Evolutionary conservation across 352 stramenopile species (phyloP).

Genomic region (Phytophthora pluvialis): DNA sequence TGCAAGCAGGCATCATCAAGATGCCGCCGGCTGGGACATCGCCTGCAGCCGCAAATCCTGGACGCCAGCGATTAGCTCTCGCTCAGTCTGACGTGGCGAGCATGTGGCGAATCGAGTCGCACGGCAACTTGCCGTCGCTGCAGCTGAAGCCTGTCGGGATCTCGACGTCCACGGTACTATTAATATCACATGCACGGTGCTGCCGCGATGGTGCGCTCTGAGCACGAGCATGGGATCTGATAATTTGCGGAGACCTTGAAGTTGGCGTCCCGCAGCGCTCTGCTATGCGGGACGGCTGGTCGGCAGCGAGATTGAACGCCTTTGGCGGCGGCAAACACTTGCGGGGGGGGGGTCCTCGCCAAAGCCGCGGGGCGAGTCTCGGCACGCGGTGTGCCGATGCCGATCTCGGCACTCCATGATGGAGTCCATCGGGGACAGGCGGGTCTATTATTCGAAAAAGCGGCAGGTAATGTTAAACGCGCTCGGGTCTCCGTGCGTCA

Average conservation of each 20-base stretch:
- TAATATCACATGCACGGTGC: conserved; percentile 19
- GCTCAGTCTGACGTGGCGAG: conserved; percentile 9
- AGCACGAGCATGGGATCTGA: conserved; percentile 26
- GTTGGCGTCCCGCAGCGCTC: conserved; percentile 8
- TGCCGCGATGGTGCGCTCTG: conserved; percentile 20
- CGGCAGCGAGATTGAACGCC: background rate
- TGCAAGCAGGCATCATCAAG: conserved; percentile 16
- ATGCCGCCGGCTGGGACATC: background rate
- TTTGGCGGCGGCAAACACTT: background rate
- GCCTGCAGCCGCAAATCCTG: conserved; percentile 19
- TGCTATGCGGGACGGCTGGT: background rate
- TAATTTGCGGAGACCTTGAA: conserved; percentile 27
- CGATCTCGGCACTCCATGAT: background rate
- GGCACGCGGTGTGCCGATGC: conserved; percentile 1
- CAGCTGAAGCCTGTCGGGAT: conserved; percentile 2
- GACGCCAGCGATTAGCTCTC: conserved; percentile 1
- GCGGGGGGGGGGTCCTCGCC: no score
- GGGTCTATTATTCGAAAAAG: conserved; percentile 21
- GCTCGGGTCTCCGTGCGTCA: conserved; percentile 15
- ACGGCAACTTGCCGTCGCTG: background rate
- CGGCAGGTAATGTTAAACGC: conserved; percentile 13
- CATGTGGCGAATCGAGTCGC: background rate
- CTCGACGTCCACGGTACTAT: conserved; percentile 1
- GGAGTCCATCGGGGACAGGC: background rate
- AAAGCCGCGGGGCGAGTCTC: background rate